These are phyloP conservation scores for sunflower (Helianthus annuus) DNA, from an alignment of 129 eudicot species.

Conservation along the genomic window DNA sequence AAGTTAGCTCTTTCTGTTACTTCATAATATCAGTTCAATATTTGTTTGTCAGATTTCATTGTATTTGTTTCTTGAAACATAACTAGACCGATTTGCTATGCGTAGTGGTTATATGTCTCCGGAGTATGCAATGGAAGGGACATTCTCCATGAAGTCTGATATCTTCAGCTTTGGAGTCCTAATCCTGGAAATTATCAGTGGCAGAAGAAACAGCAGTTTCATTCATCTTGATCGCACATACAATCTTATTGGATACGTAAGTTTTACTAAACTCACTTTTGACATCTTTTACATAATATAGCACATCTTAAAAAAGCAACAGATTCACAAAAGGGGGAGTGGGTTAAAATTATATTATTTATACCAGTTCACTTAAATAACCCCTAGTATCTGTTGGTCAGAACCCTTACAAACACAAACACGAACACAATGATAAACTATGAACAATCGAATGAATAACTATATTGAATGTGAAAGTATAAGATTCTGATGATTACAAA, in stretches of 20 bases:
- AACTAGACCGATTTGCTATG: background rate
- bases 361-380: no score
- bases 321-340: no score
- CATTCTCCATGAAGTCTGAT: slow-evolving; percentile 35
- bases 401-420: no score
- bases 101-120: slow-evolving; percentile 63
- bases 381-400: no score
- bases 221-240: slow-evolving; percentile 26
- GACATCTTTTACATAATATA: background rate
- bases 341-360: no score
- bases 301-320: background rate
- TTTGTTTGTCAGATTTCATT: no score
- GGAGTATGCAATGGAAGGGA: slow-evolving; percentile 62
- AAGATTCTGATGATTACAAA: no score
- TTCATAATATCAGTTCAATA: no score
- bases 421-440: no score
- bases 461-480: no score
- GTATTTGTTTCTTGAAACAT: background rate
- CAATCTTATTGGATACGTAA: slow-evolving; percentile 45
- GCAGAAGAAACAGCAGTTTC: slow-evolving; percentile 36
- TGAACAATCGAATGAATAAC: no score
- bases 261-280: slow-evolving; percentile 5
- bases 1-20: background rate
- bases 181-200: slow-evolving; percentile 32
- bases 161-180: slow-evolving; percentile 42